Conservation (phyloP, 2,329 filamentous ascomycete species). For the Corinectria fuckeliana region DNA sequence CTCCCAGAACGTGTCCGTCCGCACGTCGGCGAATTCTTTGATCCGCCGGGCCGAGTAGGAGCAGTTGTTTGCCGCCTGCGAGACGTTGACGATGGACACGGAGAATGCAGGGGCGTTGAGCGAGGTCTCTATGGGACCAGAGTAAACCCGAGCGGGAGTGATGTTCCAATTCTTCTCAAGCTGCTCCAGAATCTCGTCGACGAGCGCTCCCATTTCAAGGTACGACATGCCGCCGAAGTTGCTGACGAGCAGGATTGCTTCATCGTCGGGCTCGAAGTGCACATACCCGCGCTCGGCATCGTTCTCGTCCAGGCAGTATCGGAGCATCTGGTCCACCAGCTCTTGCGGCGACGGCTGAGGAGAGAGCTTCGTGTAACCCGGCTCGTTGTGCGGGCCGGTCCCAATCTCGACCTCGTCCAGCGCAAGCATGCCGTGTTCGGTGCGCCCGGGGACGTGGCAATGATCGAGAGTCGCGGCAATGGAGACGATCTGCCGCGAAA, state of each 20-base stretch:
- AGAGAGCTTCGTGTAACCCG: slow-evolving; percentile 63
- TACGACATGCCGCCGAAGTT: slow-evolving; percentile 66
- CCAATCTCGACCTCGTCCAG: slow-evolving; percentile 66
- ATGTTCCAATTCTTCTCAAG: slow-evolving; percentile 55
- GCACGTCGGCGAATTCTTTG: slow-evolving; percentile 68
- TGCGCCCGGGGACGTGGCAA: slow-evolving; percentile 63
- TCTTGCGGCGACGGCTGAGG: slow-evolving; percentile 56
- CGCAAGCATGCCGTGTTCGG: slow-evolving; percentile 55
- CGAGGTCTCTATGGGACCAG: slow-evolving; percentile 73
- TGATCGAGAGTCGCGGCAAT: slow-evolving; percentile 66
- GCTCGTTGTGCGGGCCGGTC: slow-evolving; percentile 72
- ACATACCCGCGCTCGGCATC: slow-evolving; percentile 59
- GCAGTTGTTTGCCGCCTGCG: slow-evolving; percentile 52
- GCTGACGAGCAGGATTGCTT: slow-evolving; percentile 61
- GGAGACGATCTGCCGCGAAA: slow-evolving; percentile 60
- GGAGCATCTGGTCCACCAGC: slow-evolving; percentile 64
- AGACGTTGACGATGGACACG: slow-evolving; percentile 68
- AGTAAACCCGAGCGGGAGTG: slow-evolving; percentile 60
- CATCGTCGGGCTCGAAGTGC: slow-evolving; percentile 53
- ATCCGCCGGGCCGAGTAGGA: slow-evolving; percentile 59
- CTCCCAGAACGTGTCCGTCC: slow-evolving; percentile 64
- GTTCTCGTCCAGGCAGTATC: slow-evolving; percentile 63
- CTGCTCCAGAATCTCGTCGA: slow-evolving; percentile 60
- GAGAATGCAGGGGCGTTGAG: slow-evolving; percentile 76
- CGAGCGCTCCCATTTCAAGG: slow-evolving; percentile 61